A percentile compares a stretch with the other conserved stretches of the same genome.
Conservation (phyloP, 2,329 filamentous ascomycete species). For the Phyllachora maydis region DNA sequence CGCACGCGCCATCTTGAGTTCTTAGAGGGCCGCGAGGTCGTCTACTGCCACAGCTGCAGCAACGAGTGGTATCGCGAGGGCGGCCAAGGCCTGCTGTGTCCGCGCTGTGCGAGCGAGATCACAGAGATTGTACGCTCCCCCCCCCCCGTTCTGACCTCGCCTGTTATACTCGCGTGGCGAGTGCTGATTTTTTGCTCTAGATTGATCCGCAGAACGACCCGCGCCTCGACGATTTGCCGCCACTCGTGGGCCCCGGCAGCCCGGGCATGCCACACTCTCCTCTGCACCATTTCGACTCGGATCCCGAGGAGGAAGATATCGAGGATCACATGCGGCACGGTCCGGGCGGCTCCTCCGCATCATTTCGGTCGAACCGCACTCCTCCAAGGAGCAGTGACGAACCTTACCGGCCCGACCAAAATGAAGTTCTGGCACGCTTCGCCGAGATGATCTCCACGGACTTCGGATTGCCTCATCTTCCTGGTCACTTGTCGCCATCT, state of each 20-base stretch:
- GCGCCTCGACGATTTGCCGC: conserved; percentile 14
- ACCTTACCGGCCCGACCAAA: too few relatives aligned
- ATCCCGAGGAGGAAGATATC: conserved; percentile 38
- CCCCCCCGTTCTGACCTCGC: too few relatives aligned
- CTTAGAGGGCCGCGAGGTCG: conserved; percentile 39
- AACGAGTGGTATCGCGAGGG: conserved; percentile 65
- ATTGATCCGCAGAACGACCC: conserved; percentile 40
- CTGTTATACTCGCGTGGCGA: too few relatives aligned
- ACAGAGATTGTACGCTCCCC: conserved; percentile 58
- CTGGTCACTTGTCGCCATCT: too few relatives aligned
- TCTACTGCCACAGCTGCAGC: conserved; percentile 69
- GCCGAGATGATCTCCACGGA: conserved; percentile 21
- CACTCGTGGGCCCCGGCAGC: conserved; percentile 2
- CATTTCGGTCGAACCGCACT: too few relatives aligned
- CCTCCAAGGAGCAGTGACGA: too few relatives aligned
- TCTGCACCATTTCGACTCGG: conserved; percentile 18
- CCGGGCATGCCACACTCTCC: conserved; percentile 1
- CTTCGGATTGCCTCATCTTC: too few relatives aligned
- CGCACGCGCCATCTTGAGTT: conserved; percentile 23
- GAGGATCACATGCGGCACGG: conserved; percentile 23
- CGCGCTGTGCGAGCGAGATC: conserved; percentile 56
- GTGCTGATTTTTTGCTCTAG: too few relatives aligned
- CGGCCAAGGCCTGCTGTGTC: conserved; percentile 43
- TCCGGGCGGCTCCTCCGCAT: conserved; percentile 18
- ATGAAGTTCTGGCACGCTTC: too few relatives aligned